A percentile compares a stretch with the other conserved stretches of the same genome.
These are phyloP conservation scores for Aureobasidium sp. DNA, from an alignment of 2,329 filamentous ascomycete genomes.

Conservation along the genomic window DNA sequence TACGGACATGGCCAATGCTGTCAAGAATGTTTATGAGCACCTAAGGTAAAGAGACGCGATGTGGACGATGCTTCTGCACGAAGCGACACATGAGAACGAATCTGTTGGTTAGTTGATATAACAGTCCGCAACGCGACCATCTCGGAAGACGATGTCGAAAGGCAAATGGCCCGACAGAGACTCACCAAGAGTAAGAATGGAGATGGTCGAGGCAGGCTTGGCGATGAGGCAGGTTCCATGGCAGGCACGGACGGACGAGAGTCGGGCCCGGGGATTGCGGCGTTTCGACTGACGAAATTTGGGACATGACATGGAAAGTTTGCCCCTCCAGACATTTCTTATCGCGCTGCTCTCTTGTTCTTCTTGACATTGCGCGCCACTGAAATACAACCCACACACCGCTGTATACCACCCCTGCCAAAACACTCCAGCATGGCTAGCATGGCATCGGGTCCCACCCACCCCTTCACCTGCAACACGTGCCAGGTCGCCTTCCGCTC, in stretches of 20 bases:
- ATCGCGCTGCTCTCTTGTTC: not conserved
- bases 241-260: not conserved
- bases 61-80: not conserved
- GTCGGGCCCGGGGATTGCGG: slow-evolving; percentile 1
- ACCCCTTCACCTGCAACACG: slow-evolving; percentile 97
- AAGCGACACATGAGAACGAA: not conserved
- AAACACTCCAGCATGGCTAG: not conserved
- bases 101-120: not conserved
- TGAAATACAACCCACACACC: not conserved
- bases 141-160: not conserved
- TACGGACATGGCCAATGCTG: not conserved
- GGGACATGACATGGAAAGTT: slow-evolving; percentile 7
- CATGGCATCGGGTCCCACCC: slow-evolving; percentile 35
- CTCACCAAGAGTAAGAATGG: not conserved
- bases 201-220: not conserved
- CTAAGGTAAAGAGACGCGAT: not conserved
- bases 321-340: slow-evolving; percentile 13
- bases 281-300: slow-evolving; percentile 8
- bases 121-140: not conserved
- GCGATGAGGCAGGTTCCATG: not conserved
- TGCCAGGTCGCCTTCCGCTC: slow-evolving; percentile 95
- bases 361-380: not conserved
- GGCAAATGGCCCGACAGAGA: not conserved
- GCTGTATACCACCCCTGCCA: not conserved
- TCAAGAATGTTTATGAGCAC: slow-evolving; percentile 4